Base-by-base conservation (phyloP, 2,329 filamentous ascomycete species). In the Pseudogymnoascus sp. region DNA sequence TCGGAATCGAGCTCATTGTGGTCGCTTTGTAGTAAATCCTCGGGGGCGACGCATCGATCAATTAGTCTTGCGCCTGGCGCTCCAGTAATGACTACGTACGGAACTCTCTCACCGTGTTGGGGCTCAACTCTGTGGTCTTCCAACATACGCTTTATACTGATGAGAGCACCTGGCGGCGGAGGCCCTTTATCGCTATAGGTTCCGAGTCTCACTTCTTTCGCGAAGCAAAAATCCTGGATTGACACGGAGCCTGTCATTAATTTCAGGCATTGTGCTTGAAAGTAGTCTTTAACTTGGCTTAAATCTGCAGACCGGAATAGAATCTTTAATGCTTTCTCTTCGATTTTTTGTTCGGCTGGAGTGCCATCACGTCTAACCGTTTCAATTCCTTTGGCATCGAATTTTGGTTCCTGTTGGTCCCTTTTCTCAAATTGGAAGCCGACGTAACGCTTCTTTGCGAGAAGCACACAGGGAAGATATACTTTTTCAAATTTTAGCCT, bases 401-500 rank as follows among this genome's bases (percentile, higher is more conserved):
- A 97, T 1, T 96, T 89, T 0, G 94, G 93, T 66, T 87, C 85
- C 7, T 73, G 77, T 71, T 99, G 94, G 13, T 82, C 79, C 37
- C 82, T 83, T 67, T 80, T 84, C 72, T 99, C 94, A 76, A 95
- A 99, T 73, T 96, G 97, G 80, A 96, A 97, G 5, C 95, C 95
- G 3, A 97, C 95, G 69, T 99, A 99, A 61, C 94, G 88, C 72
- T 99, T 99, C 78, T 99, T 99, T 15, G 95, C 92, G 0, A 99
- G 82, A 4, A 99, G 81, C 0, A 97, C 86, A 72, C 93, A 97
- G 0, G 95, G 94, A 66, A 96, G 89, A 74, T 99, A 99, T 1
- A 99, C 93, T 69, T 99, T 99, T 73, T 99, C 94, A 68, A 99
- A 97, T 72, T 97, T 97, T 65, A 99, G 87, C 75, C 96, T 97